A percentile compares a stretch with the other conserved stretches of the same genome.
These are phyloP conservation scores for Eucalyptus sideroxylon DNA, from an alignment of 345 rosid genomes.

Conservation along the genomic window DNA sequence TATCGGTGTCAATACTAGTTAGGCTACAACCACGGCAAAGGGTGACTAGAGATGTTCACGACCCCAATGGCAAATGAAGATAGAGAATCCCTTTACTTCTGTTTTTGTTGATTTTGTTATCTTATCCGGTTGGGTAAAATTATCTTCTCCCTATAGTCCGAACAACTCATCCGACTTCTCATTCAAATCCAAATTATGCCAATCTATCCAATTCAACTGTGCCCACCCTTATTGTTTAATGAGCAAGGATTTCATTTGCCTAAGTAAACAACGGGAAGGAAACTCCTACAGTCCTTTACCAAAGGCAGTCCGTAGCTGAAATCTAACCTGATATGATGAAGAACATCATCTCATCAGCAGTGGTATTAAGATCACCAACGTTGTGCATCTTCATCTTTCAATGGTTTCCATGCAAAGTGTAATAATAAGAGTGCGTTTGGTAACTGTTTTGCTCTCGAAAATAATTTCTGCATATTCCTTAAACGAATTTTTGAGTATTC, in stretches of 20 bases:
- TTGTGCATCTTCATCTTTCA: neutral
- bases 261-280: neutral
- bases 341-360: neutral
- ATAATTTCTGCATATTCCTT: too few species aligned
- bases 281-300: neutral
- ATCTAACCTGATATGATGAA: neutral
- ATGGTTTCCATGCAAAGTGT: neutral
- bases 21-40: neutral
- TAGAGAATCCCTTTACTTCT: neutral
- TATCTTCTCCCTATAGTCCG: neutral
- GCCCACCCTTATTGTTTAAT: neutral
- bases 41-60: neutral
- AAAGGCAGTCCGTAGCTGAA: neutral
- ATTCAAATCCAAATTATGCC: neutral
- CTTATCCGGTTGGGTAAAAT: neutral
- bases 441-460: rapidly evolving
- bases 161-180: neutral
- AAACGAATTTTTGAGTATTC: too few species aligned
- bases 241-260: neutral
- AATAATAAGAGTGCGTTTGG: rapidly evolving
- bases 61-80: neutral
- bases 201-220: neutral
- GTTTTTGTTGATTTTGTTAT: neutral
- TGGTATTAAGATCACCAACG: neutral
- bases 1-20: too few species aligned